Conservation (phyloP, 345 rosid species). For the Geranium brycei region DNA sequence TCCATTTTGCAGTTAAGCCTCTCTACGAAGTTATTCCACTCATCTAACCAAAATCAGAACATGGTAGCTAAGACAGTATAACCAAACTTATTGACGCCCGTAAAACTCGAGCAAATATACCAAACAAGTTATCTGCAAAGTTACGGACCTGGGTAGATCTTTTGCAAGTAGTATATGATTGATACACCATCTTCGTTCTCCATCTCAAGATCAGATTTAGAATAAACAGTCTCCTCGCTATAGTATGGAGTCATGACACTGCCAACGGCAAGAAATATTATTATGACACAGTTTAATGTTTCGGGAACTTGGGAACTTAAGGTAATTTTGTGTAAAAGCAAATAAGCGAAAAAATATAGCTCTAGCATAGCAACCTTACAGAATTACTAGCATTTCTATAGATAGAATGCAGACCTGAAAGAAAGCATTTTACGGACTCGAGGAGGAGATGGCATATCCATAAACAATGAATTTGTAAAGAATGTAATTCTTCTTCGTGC, state of each 20-base stretch:
- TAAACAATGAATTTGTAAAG: slow-evolving; percentile 83
- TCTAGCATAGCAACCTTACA: too few species aligned
- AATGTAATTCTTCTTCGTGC: slow-evolving; percentile 91
- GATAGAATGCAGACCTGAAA: slow-evolving; percentile 39
- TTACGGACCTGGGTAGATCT: slow-evolving; percentile 72
- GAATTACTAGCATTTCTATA: too few species aligned
- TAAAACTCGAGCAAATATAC: slow-evolving; percentile 3
- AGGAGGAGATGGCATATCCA: slow-evolving; percentile 98
- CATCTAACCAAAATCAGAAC: slow-evolving; percentile 38
- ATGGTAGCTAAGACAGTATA: slow-evolving; percentile 3
- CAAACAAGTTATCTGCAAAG: background rate
- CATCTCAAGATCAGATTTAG: slow-evolving; percentile 77
- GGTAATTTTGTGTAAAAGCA: too few species aligned
- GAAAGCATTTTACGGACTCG: slow-evolving; percentile 89
- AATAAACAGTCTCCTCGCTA: slow-evolving; percentile 92
- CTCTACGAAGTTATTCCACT: slow-evolving; percentile 94
- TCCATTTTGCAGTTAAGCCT: slow-evolving; percentile 56
- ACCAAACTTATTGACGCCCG: background rate
- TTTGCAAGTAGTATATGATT: slow-evolving; percentile 85
- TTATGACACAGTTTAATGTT: background rate
- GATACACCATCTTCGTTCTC: slow-evolving; percentile 99
- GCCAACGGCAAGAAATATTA: slow-evolving; percentile 18
- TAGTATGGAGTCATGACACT: slow-evolving; percentile 96
- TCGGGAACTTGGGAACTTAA: background rate
- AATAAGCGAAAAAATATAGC: too few species aligned